These are phyloP conservation scores for Emiliania huxleyi DNA, from an alignment of 78 protist species.

Conservation along the genomic window DNA sequence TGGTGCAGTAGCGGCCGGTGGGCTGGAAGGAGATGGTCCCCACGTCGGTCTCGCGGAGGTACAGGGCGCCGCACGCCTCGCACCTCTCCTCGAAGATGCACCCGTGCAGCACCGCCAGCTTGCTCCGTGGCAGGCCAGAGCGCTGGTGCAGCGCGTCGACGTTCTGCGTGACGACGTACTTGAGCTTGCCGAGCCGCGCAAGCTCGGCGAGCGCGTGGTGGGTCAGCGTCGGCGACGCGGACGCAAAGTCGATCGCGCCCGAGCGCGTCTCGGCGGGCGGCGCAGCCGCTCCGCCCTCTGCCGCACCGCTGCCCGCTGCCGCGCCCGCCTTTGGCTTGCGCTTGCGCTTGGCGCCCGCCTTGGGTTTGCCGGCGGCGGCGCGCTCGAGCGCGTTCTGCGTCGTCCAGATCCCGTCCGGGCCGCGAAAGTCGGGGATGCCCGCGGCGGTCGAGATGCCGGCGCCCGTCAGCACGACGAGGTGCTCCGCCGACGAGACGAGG, in stretches of 20 bases:
- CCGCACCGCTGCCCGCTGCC: too few relatives aligned
- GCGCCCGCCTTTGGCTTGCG: too few relatives aligned
- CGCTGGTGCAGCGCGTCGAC: constrained; percentile 16
- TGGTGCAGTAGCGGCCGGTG: constrained; percentile 8
- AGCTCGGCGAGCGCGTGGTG: constrained; percentile 17
- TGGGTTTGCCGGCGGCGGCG: too few relatives aligned
- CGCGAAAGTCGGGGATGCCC: too few relatives aligned
- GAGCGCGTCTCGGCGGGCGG: neutral
- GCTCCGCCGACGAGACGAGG: too few relatives aligned
- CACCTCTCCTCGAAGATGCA: neutral
- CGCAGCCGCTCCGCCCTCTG: too few relatives aligned
- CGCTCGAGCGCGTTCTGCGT: too few relatives aligned
- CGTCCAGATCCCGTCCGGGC: too few relatives aligned
- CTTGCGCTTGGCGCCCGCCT: too few relatives aligned
- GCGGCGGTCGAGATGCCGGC: too few relatives aligned
- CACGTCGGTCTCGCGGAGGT: neutral
- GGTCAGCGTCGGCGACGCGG: neutral
- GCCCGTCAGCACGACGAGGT: too few relatives aligned
- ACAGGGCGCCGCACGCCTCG: neutral
- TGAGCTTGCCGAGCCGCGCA: neutral
- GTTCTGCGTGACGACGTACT: constrained; percentile 11
- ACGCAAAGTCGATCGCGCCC: neutral
- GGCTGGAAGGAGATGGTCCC: neutral
- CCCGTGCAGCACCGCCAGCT: constrained; percentile 29
- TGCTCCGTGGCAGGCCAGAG: neutral